Evolutionary conservation across 306 rosid genomes (phyloP), one percentile per base, ranked within the genome.

Genomic region (Cucumis melo): DNA sequence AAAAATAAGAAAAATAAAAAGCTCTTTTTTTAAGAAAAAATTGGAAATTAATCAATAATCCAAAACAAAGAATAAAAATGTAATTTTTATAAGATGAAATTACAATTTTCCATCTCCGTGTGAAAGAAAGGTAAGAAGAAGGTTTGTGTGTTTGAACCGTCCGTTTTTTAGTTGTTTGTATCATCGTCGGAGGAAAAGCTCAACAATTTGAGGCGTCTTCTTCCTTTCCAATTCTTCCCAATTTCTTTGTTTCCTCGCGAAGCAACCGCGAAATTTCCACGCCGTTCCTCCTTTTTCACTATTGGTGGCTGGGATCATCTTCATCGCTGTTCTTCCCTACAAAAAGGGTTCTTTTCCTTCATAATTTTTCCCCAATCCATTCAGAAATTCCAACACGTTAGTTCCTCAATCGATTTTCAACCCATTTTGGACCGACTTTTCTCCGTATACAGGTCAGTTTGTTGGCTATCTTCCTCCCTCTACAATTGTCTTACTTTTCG

Each of bases 131-230:
- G 48, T 19, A 4, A 65, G 51, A n/a, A 8, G 23, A 5, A 27
- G 16, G 8, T 48, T 29, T 51, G 38, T 5, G 9, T 72, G 24
- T 72, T 72, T 72, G 58, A 70, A 48, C 75, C 75, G 39, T 71
- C 57, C 42, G 39, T 23, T 71, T 46, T 68, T 48, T 46, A 46
- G 75, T 71, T 71, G 53, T 39, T 32, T 3, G 36, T 32, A 32
- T 32, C 36, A 32, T 32, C 36, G 6, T 68, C 74, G 1, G 56
- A 68, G 38, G 16, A 68, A 10, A 23, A 24, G 59, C 42, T 15
- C 32, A 4, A 34, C 62, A 73, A 73, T 73, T 73, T 51, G 61
- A 73, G 77, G 77, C 77, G 62, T 17, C 55, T 50, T 72, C 3
- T 50, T 46, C 42, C 42, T 0, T 50, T 72, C 59, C 59, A 15